A percentile compares a stretch with the other conserved stretches of the same genome.
These are phyloP conservation scores for Saccharomycopsis fodiens DNA, from an alignment of 805 yeast species.

Conservation along the genomic window DNA sequence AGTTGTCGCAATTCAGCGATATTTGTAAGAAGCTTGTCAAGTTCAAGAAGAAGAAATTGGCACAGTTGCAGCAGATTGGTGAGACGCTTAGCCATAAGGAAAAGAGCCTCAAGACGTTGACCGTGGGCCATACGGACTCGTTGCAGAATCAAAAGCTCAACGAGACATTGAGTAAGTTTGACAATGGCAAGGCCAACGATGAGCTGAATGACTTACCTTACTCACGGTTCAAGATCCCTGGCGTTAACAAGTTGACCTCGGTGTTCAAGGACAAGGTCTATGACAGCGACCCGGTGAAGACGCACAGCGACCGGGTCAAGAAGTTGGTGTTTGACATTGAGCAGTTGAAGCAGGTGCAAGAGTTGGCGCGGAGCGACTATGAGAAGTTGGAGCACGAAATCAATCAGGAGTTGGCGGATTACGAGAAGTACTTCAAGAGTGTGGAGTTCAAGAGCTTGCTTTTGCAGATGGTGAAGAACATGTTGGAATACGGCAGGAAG, in stretches of 20 bases:
- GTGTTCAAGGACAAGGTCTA: conserved; percentile 20
- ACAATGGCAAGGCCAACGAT: background rate
- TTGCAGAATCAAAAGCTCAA: conserved; percentile 11
- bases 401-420: conserved; percentile 9
- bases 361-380: conserved; percentile 13
- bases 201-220: background rate
- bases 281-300: conserved; percentile 21
- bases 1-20: conserved; percentile 18
- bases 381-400: conserved; percentile 13
- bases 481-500: conserved; percentile 15
- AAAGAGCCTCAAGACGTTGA: conserved; percentile 11
- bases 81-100: conserved; percentile 15
- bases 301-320: conserved; percentile 17
- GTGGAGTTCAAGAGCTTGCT: conserved; percentile 18
- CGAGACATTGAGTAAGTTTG: conserved; percentile 9
- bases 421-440: conserved; percentile 14
- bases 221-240: conserved; percentile 17
- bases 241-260: conserved; percentile 16
- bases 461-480: conserved; percentile 4
- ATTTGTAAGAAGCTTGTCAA: conserved; percentile 19
- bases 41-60: conserved; percentile 17
- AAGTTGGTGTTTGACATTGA: conserved; percentile 17
- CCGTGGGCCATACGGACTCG: conserved; percentile 10
- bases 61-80: conserved; percentile 13
- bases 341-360: conserved; percentile 14